Base-by-base conservation (phyloP, 371 early-diverging fungal species). In the Blyttiomyces sp. region DNA sequence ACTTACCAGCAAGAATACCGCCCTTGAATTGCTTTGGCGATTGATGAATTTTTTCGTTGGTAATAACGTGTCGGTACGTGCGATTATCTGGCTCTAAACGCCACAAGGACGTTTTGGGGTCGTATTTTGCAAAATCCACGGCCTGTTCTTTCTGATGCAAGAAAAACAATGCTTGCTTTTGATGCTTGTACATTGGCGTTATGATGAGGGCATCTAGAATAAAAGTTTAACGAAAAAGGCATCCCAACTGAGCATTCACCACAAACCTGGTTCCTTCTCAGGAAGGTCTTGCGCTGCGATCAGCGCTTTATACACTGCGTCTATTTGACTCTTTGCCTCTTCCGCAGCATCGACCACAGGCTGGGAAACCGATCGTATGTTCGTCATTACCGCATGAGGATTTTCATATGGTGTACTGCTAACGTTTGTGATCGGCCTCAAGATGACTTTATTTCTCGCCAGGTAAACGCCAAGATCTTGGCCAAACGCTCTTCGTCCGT, bases 111-210 rank as follows among this genome's bases (percentile, higher is more conserved):
- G 51, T 42, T 43, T 59, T 58, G 9, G 56, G 48, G 39, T 68
- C 70, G 39, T 58, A 71, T 44, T 63, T 63, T 0, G 59, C 54
- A 35, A 72, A 75, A 55, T 77, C 75, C 26, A 72, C 63, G 5
- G 57, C 66, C 34, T 75, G 63, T 63, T 86, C 87, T n/a, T 81
- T 74, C 43, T 81, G 68, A 39, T 70, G 23, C 70, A 86, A 69
- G 60, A 82, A 86, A 45, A 72, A 68, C 6, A 86, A 74, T 0
- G 82, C 87, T 58, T 86, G 87, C 43, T 75, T 75, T 55, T 86
- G 86, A 66, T 86, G 83, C 51, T 77, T 73, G 62, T 81, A 84
- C 71, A 86, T 69, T 7, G 42, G 50, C 0, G 86, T 77, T 7
- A 66, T 49, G 35, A 86, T 51, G 11, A 56, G 19, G n/a, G 36